Percentiles rank a stretch among this genome's conserved stretches.
phyloP scores from a whole-genome alignment of 495 filamentous ascomycete species.

The Neurospora sp. region DNA sequence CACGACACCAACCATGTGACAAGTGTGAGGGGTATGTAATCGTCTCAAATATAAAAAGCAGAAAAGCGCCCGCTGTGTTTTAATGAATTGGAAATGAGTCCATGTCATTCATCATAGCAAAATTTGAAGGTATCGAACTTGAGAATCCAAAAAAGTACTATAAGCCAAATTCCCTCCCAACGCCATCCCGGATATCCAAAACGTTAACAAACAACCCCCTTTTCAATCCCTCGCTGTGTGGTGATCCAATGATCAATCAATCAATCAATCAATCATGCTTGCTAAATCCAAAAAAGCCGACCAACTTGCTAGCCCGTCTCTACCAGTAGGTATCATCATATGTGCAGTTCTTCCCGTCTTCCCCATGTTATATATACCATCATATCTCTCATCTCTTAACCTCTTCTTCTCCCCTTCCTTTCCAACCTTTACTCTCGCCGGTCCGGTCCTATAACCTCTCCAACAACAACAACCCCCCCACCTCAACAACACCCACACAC shows the following conservation, averaged over 20 bases:
- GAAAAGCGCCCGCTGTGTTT: background rate
- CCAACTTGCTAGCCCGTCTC: background rate
- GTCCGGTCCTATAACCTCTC: background rate
- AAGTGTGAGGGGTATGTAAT: background rate
- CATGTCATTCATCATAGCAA: background rate
- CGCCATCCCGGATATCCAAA: background rate
- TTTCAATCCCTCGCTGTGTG: background rate
- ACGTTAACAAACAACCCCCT: background rate
- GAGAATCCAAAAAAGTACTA: background rate
- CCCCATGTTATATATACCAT: background rate
- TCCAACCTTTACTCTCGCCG: too few species aligned
- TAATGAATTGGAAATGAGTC: background rate
- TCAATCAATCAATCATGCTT: background rate
- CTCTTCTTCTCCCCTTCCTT: background rate
- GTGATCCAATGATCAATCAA: background rate
- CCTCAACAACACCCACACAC: constrained; percentile 36
- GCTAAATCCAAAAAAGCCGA: background rate
- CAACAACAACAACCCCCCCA: constrained; percentile 21
- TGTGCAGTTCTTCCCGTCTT: background rate
- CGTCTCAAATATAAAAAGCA: background rate
- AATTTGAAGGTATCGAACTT: background rate
- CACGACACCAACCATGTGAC: background rate
- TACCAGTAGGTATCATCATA: background rate
- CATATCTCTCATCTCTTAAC: background rate
- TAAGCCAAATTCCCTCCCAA: background rate